phyloP scores from a whole-genome alignment of 495 filamentous ascomycete genomes.

The Podospora fimiseda region DNA sequence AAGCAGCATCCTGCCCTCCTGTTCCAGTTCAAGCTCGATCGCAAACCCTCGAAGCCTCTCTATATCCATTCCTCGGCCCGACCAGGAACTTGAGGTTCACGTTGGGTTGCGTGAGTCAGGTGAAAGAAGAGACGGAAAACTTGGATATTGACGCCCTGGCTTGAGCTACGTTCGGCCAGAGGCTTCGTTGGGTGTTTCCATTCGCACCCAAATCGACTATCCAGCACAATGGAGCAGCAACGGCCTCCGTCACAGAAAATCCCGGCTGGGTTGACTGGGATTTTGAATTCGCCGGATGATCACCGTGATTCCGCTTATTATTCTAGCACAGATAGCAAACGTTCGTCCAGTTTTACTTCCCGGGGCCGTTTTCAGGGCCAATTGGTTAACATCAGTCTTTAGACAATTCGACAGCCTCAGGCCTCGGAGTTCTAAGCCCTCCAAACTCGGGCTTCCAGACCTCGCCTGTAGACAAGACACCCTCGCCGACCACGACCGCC shows the following conservation, averaged over 20 bases:
- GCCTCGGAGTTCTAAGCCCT: constrained; percentile 34
- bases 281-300: constrained; percentile 46
- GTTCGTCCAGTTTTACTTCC: constrained; percentile 29
- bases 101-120: neutral
- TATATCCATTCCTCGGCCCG: neutral
- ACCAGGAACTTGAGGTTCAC: neutral
- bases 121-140: neutral
- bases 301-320: constrained; percentile 51
- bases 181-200: constrained; percentile 1
- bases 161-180: neutral
- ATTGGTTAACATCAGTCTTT: neutral
- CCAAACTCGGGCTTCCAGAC: constrained; percentile 34
- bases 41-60: neutral
- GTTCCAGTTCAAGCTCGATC: too few relatives aligned
- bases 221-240: constrained; percentile 29
- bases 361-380: neutral
- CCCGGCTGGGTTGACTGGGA: constrained; percentile 40
- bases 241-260: constrained; percentile 41
- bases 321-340: constrained; percentile 52
- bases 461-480: constrained; percentile 46
- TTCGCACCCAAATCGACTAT: neutral
- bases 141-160: neutral
- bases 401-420: constrained; percentile 49
- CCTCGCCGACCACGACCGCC: constrained; percentile 41
- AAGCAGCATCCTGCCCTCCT: too few relatives aligned